phyloP scores from a whole-genome alignment of 2,329 filamentous ascomycete genomes.

The Trichoderma afroharzianum region DNA sequence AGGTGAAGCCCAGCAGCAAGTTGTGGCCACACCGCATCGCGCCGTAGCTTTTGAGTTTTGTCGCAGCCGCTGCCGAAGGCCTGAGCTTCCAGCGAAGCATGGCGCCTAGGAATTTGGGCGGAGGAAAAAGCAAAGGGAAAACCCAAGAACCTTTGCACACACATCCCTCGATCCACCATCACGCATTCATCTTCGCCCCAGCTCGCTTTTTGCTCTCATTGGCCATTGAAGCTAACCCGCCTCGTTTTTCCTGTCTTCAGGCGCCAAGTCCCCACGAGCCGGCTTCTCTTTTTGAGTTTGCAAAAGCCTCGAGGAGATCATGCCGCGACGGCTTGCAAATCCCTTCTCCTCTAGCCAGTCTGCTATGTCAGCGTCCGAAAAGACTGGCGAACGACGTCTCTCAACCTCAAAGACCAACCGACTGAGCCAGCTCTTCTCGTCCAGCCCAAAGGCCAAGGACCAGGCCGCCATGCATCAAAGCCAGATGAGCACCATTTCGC shows the following conservation, averaged over 20 bases:
- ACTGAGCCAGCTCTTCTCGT: constrained; percentile 78
- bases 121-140: not conserved
- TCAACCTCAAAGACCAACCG: constrained; percentile 69
- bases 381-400: constrained; percentile 52
- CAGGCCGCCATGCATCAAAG: constrained; percentile 63
- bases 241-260: not conserved
- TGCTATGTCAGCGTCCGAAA: constrained; percentile 47
- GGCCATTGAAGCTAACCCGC: constrained; percentile 5
- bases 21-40: constrained; percentile 13
- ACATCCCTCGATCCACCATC: not conserved
- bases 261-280: not conserved
- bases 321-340: constrained; percentile 58
- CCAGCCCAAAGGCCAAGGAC: constrained; percentile 71
- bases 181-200: not conserved
- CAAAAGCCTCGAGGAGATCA: constrained; percentile 29
- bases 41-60: constrained; percentile 7
- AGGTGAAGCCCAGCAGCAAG: not conserved
- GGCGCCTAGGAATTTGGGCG: not conserved
- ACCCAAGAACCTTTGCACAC: not conserved
- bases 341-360: constrained; percentile 50
- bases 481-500: constrained; percentile 57
- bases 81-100: not conserved
- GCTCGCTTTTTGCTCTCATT: not conserved
- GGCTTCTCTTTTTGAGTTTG: not conserved
- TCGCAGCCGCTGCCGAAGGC: not conserved